Base-by-base conservation (phyloP, 306 rosid genomes). In the Begonia loranthoides region DNA sequence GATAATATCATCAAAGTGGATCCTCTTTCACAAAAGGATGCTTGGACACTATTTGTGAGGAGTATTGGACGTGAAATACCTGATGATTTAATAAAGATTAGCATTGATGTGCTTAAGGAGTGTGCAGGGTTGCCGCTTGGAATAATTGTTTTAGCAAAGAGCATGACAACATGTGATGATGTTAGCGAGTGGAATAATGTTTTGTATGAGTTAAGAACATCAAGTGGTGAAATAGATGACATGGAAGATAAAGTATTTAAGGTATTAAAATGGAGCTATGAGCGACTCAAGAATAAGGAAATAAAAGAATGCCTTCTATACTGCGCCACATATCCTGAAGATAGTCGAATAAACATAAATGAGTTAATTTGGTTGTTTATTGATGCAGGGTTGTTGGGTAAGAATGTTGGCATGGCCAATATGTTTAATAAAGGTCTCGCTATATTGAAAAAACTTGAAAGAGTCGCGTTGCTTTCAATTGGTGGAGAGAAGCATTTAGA, bases 201-300 rank as follows among this genome's bases (percentile, higher is more conserved):
- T 8, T 9, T 59, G 33, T 22, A 49, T 11, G 15, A 39, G 9
- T 28, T 39, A 13, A 50, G 9, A 39, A 17, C 15, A 0, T 41
- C 41, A 49, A 22, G 12, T 15, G 3, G 2, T 7, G 2, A 12
- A 7, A 17, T 48, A 12, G 56, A 38, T 7, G 73, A 63, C 45
- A 72, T 72, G 70, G 67, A 67, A 1, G 50, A 17, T 33, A 61
- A 51, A 45, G 66, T 72, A 33, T 56, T 62, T 41, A 12, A 16
- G 0, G 59, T 67, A 54, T 41, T 66, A 13, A 61, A 22, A 59
- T 48, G 21, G 13, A 69, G 79, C 52, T 69, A 61, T 46, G 61
- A 65, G 5, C 40, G 21, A 16, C 53, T 69, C 28, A 14, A 46
- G 0, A 56, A 61, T 49, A n/a, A n/a, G n/a, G 10, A 13, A 12